These are phyloP conservation scores for Trametes villosa DNA, from an alignment of 768 basidiomycete species.

Conservation along the genomic window DNA sequence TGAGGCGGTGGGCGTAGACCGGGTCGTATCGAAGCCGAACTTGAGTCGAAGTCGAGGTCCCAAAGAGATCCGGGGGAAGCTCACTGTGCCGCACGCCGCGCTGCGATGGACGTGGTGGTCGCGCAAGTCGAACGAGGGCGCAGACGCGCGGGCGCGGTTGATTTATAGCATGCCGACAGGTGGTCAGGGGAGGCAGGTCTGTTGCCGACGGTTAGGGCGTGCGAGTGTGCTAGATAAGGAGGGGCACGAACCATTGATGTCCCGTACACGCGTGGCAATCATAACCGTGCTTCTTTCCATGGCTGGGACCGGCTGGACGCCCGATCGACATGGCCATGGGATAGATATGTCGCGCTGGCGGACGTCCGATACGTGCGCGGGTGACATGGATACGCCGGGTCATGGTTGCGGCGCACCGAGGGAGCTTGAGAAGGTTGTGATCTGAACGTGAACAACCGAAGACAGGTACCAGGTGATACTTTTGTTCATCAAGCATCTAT, in stretches of 20 bases:
- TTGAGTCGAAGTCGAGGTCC: not conserved
- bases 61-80: slow-evolving; percentile 4
- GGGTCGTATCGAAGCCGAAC: not conserved
- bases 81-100: not conserved
- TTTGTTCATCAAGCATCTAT: too few species aligned
- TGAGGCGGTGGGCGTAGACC: slow-evolving; percentile 12
- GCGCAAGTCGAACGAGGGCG: slow-evolving; percentile 5
- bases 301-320: not conserved
- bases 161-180: not conserved
- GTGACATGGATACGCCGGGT: too few species aligned
- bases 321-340: not conserved
- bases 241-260: not conserved
- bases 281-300: not conserved
- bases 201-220: slow-evolving; percentile 12
- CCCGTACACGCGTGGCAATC: slow-evolving; percentile 11
- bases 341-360: too few species aligned
- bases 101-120: not conserved
- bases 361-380: too few species aligned
- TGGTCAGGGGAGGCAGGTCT: not conserved
- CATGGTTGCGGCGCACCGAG: too few species aligned
- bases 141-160: not conserved
- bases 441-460: too few species aligned
- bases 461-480: too few species aligned
- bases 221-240: slow-evolving; percentile 10
- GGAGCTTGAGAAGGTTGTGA: too few species aligned